phyloP scores from a whole-genome alignment of 2,329 filamentous ascomycete species.

The Aspergillus puulaauensis region DNA sequence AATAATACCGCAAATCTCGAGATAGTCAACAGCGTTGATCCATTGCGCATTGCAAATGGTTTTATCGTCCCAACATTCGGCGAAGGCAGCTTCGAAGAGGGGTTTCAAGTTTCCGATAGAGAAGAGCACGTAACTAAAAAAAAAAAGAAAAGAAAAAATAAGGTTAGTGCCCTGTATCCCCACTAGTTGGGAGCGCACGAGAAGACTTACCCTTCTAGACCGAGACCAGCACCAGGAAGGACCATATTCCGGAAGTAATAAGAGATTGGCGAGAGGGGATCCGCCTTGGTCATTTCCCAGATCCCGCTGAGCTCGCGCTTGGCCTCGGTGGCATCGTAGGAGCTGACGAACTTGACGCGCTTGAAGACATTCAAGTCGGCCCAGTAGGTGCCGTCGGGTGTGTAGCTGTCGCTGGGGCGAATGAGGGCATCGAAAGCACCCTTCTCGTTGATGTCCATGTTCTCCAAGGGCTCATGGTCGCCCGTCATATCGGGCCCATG shows the following conservation, averaged over 20 bases:
- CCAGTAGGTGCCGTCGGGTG: slow-evolving; percentile 83
- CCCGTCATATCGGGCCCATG: slow-evolving; percentile 50
- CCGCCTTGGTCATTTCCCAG: slow-evolving; percentile 78
- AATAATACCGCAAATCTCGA: slow-evolving; percentile 94
- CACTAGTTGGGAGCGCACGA: background rate
- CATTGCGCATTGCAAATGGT: slow-evolving; percentile 73
- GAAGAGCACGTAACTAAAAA: slow-evolving; percentile 79
- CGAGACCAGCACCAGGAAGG: slow-evolving; percentile 85
- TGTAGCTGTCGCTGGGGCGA: slow-evolving; percentile 85
- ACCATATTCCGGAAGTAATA: slow-evolving; percentile 92
- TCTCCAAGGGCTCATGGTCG: slow-evolving; percentile 42
- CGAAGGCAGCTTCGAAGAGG: slow-evolving; percentile 74
- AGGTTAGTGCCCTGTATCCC: slow-evolving; percentile 1
- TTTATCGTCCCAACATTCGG: slow-evolving; percentile 70
- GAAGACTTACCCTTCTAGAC: slow-evolving; percentile 70
- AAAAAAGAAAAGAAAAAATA: background rate
- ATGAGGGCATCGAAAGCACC: slow-evolving; percentile 75
- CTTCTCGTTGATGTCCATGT: slow-evolving; percentile 59
- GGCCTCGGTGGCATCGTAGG: slow-evolving; percentile 70
- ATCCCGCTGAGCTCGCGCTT: slow-evolving; percentile 65
- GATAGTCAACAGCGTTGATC: slow-evolving; percentile 81
- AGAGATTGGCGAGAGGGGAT: slow-evolving; percentile 77
- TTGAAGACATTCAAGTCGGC: slow-evolving; percentile 74
- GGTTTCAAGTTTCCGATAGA: slow-evolving; percentile 92
- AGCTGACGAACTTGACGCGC: slow-evolving; percentile 72